phyloP scores from a whole-genome alignment of 805 yeast genomes.

The Suhomyces emberorum region DNA sequence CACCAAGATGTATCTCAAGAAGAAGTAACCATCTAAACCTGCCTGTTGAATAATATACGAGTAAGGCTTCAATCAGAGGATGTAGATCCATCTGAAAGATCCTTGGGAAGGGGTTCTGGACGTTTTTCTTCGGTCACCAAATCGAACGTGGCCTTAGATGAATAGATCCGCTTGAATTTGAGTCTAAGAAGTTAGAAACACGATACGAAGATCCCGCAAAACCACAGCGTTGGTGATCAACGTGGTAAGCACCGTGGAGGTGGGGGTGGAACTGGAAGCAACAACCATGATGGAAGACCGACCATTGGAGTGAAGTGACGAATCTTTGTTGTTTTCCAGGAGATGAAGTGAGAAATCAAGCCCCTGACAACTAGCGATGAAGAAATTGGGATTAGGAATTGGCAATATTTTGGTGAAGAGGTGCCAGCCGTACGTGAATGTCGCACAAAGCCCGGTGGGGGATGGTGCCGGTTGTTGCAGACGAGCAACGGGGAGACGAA shows the following conservation, averaged over 20 bases:
- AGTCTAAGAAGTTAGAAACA: conserved; percentile 67
- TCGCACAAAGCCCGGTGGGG: neutral
- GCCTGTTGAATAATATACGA: conserved; percentile 78
- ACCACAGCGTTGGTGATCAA: conserved; percentile 61
- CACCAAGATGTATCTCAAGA: conserved; percentile 69
- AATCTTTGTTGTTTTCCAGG: too few species aligned
- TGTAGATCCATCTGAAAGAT: conserved; percentile 65
- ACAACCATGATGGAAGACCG: too few species aligned
- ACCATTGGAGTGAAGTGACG: too few species aligned
- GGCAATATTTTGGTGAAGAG: conserved; percentile 1
- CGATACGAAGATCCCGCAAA: conserved; percentile 59
- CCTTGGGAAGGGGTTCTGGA: conserved; percentile 72
- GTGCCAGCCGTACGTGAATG: neutral
- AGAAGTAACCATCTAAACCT: conserved; percentile 93
- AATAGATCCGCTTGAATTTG: conserved; percentile 69
- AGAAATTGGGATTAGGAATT: too few species aligned
- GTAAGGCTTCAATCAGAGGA: conserved; percentile 63
- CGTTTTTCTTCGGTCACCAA: conserved; percentile 55
- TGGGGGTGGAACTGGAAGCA: conserved; percentile 48
- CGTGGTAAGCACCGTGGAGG: conserved; percentile 72
- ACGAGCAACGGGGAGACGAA: too few species aligned
- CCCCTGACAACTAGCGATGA: too few species aligned
- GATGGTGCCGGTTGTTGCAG: too few species aligned
- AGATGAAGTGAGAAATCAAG: too few species aligned
- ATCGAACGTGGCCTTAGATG: conserved; percentile 71